Evolutionary conservation across 371 early-diverging fungal species (phyloP).

Genomic region (Catenaria anguillulae): DNA sequence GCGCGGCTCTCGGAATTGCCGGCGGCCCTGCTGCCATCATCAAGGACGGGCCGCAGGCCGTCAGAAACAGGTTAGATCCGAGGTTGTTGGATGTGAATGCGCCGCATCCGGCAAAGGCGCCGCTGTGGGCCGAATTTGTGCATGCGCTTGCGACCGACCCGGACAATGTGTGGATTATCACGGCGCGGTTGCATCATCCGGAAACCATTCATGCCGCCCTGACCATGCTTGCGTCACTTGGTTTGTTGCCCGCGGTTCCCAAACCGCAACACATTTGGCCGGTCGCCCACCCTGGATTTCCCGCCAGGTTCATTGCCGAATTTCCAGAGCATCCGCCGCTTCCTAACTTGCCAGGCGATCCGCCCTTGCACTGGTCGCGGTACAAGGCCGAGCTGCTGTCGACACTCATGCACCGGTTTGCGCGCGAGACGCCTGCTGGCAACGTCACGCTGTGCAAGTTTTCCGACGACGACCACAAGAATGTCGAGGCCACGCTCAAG

Average conservation of each 20-base stretch:
- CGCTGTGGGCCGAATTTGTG: not conserved
- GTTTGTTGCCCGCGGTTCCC: not conserved
- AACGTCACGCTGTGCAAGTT: not conserved
- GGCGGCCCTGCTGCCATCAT: too few species aligned
- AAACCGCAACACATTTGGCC: not conserved
- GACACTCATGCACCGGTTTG: not conserved
- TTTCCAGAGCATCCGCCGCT: not conserved
- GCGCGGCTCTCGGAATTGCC: not conserved
- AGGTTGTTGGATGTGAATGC: too few species aligned
- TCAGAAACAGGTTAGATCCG: too few species aligned
- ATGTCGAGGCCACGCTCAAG: not conserved
- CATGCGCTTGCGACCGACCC: slow-evolving; percentile 2
- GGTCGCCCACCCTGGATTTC: slow-evolving; percentile 1
- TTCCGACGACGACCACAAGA: not conserved
- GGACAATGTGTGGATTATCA: slow-evolving; percentile 2
- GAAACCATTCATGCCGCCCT: not conserved
- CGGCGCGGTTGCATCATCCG: slow-evolving; percentile 1
- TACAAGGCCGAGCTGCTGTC: not conserved
- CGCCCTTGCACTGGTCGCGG: not conserved
- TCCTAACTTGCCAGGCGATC: not conserved
- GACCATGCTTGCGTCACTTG: not conserved
- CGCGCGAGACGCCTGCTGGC: not conserved
- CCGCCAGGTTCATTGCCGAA: not conserved
- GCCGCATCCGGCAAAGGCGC: not conserved
- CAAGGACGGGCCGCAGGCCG: too few species aligned